phyloP scores from a whole-genome alignment of 1,284 basidiomycete genomes.

The Coniferiporia weirii region DNA sequence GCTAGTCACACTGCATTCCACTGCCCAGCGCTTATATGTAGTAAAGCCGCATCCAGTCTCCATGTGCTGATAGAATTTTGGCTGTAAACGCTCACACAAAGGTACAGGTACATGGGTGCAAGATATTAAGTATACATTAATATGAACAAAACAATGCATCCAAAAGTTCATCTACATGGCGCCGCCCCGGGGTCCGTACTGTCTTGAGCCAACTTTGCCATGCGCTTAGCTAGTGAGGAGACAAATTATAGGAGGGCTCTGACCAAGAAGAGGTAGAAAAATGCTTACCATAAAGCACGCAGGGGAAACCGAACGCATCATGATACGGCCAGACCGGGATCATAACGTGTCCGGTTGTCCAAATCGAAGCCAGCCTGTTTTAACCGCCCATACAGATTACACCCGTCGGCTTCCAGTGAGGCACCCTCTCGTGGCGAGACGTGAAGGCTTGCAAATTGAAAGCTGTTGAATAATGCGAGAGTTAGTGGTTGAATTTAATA shows the following conservation, averaged over 20 bases:
- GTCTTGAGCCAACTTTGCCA: not conserved
- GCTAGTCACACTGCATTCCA: not conserved
- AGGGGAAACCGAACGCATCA: not conserved
- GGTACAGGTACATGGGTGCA: not conserved
- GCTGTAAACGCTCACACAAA: not conserved
- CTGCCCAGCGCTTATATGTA: not conserved
- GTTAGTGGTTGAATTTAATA: not conserved
- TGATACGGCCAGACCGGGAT: not conserved
- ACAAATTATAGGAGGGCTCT: not conserved
- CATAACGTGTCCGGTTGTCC: not conserved
- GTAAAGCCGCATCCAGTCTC: not conserved
- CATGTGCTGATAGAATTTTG: not conserved
- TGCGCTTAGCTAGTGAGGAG: not conserved
- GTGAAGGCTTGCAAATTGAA: too few species aligned
- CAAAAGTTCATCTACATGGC: not conserved
- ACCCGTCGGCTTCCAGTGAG: too few species aligned
- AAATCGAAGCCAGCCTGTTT: not conserved
- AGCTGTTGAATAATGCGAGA: too few species aligned
- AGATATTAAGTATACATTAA: conserved; percentile 8
- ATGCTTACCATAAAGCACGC: not conserved
- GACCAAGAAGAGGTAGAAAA: too few species aligned
- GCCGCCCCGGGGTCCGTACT: not conserved
- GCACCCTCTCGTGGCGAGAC: too few species aligned
- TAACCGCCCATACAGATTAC: too few species aligned
- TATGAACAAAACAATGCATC: not conserved